Evolutionary conservation across 306 rosid species (phyloP), one percentile per base, ranked within the genome.

Genomic region (Malus asiatica): DNA sequence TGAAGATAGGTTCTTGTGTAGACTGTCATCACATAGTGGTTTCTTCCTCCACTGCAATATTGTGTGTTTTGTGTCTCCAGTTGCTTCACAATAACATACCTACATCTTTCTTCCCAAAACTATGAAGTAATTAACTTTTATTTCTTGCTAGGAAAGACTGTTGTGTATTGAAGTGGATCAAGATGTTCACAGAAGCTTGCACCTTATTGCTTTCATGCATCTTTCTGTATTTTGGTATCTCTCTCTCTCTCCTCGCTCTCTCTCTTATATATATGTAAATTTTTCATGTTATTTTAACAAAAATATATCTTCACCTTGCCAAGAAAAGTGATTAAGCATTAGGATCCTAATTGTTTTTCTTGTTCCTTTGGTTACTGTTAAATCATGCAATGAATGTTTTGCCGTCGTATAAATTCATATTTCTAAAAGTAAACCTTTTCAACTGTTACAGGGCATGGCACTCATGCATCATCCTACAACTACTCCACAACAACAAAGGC

Each of bases 401-500:
- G 23, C 11, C 61, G 23, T 42, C n/a, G 19, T 60, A 25, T 58
- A 2, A 45, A 40, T 13, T 9, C 12, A 13, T 27, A 1, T 20
- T 27, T 14, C 27, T 6, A 52, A 5, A 72, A 32, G 44, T 40
- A 18, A 55, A 27, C 66, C 67, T 62, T 4, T 62, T 27, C 67
- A 62, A 62, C 42, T 38, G 60, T 79, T 82, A 81, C 93, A 93
- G 98, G 86, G 53, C 57, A 78, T 44, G 77, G 55, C 8, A 84
- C 83, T 66, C 62, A 75, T 77, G 89, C 88, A 71, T 27, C 77
- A 44, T 30, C 84, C 57, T 93, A 89, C 82, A 85, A 91, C 77
- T 86, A 89, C 83, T 87, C 83, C 48, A 88, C 92, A 27, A 84
- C 88, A 59, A 81, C 84, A 27, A 66, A 91, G 92, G 98, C 81